A percentile compares a stretch with the other conserved stretches of the same genome.
phyloP scores from a whole-genome alignment of 2,329 filamentous ascomycete species.

The Blumeria hordei region DNA sequence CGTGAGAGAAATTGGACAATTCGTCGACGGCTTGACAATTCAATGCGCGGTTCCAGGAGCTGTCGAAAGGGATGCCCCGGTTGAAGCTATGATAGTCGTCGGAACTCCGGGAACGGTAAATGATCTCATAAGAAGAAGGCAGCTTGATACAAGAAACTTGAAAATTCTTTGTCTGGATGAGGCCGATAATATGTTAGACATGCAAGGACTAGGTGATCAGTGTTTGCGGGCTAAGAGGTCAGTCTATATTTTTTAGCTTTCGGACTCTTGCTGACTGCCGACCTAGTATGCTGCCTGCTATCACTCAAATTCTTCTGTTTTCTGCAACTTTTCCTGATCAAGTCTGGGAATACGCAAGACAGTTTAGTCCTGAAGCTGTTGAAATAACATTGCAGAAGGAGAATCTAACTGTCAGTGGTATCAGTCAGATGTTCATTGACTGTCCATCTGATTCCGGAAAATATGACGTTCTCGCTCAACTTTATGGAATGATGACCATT shows the following conservation, averaged over 20 bases:
- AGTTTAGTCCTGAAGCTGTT: conserved; percentile 70
- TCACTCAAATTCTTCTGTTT: conserved; percentile 77
- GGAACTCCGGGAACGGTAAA: conserved; percentile 85
- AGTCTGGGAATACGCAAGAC: conserved; percentile 60
- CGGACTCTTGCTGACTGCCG: conserved; percentile 3
- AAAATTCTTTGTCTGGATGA: conserved; percentile 82
- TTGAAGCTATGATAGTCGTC: conserved; percentile 61
- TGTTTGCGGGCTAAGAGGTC: conserved; percentile 74
- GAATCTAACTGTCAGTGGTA: conserved; percentile 86
- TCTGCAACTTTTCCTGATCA: conserved; percentile 88
- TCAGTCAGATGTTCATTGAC: conserved; percentile 95
- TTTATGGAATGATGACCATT: conserved; percentile 91
- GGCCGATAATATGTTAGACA: conserved; percentile 96
- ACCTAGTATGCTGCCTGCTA: conserved; percentile 42
- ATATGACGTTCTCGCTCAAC: conserved; percentile 68
- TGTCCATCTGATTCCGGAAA: conserved; percentile 63
- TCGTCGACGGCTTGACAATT: conserved; percentile 50
- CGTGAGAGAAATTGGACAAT: conserved; percentile 60
- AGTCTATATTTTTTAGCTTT: conserved; percentile 14
- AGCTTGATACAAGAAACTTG: conserved; percentile 47
- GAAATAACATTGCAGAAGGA: conserved; percentile 70
- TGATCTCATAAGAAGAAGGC: conserved; percentile 57
- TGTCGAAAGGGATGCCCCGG: conserved; percentile 39
- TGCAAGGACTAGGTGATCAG: conserved; percentile 85
- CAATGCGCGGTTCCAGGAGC: conserved; percentile 66